Evolutionary conservation across 2,329 filamentous ascomycete genomes (phyloP), one percentile per base, ranked within the genome.

Genomic region (Colletotrichum sojae): DNA sequence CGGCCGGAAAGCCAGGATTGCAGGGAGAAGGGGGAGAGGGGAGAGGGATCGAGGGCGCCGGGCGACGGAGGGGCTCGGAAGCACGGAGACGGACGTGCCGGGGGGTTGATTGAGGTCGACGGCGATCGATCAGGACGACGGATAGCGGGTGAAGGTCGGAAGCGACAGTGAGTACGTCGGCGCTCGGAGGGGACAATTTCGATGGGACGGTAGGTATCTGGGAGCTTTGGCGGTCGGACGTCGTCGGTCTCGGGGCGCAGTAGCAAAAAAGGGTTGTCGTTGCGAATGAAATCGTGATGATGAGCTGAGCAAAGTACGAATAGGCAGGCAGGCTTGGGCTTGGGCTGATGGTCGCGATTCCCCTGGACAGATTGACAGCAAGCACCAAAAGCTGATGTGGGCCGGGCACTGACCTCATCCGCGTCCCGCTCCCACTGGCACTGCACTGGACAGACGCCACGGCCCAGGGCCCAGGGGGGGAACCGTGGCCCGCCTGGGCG

Each of bases 1-100:
- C 59, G 58, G 68, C 62, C 57, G 68, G 63, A 22, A 67, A 70
- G 67, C 67, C 67, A 70, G 67, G 67, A 68, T 70, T 70, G 67
- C 67, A 70, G 61, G 66, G 64, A 39, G 53, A 48, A 25, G 36
- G 39, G 54, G 49, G 22, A 49, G 63, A 40, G 18, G 55, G 36
- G 39, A 52, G 13, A 53, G 59, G 16, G 62, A 40, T 63, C 43
- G 55, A 25, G 16, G n/a, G 25, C 31, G 31, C 31, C 31, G 31
- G 58, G 22, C 16, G 49, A 46, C 40, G 25, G 43, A 20, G 39
- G 31, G 31, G 45, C 63, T 13, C 49, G 40, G 43, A 45, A 31
- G 49, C 25, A 58, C 61, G 51, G 52, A 56, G 52, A 31, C 65
- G 60, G 55, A 60, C 43, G 55, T 55, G 51, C 62, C 66, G 55